Conservation (phyloP, 139 green algal species). For the Bryopsis sp. region DNA sequence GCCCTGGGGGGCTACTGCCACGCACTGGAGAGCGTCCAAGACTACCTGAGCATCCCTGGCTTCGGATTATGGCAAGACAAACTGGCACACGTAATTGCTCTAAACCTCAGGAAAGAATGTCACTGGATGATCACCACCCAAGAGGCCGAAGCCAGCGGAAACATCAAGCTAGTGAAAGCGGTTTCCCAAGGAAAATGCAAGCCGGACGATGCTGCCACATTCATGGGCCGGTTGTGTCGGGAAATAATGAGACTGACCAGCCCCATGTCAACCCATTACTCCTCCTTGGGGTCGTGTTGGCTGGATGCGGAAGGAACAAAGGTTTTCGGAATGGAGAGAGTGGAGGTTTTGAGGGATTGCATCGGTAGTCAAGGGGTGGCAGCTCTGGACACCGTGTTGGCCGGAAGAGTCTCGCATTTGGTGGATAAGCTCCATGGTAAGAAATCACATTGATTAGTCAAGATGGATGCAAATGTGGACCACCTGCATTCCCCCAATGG, state of each 20-base stretch:
- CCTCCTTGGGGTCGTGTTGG: background rate
- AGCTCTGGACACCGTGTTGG: constrained; percentile 11
- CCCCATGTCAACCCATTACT: constrained; percentile 8
- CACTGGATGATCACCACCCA: background rate
- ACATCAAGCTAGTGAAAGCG: too few species aligned
- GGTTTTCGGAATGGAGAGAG: background rate
- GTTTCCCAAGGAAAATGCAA: too few species aligned
- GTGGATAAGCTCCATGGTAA: constrained; percentile 4
- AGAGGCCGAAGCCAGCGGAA: background rate
- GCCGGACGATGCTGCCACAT: background rate
- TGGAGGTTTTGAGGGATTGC: background rate
- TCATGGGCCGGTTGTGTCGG: background rate
- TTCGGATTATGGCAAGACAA: background rate
- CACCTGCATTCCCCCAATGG: background rate
- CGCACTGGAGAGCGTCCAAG: constrained; percentile 3
- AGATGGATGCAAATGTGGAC: too few species aligned
- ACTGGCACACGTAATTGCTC: constrained; percentile 12
- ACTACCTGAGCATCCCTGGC: constrained; percentile 7
- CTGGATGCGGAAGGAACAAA: constrained; percentile 7
- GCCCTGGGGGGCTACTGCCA: background rate
- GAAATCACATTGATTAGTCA: background rate
- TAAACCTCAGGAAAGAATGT: constrained; percentile 5
- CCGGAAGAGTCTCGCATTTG: constrained; percentile 3
- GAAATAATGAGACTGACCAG: constrained; percentile 8
- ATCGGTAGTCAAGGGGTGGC: constrained; percentile 7